These are phyloP conservation scores for Onygenales sp. DNA, from an alignment of 2,329 filamentous ascomycete genomes.

Conservation along the genomic window DNA sequence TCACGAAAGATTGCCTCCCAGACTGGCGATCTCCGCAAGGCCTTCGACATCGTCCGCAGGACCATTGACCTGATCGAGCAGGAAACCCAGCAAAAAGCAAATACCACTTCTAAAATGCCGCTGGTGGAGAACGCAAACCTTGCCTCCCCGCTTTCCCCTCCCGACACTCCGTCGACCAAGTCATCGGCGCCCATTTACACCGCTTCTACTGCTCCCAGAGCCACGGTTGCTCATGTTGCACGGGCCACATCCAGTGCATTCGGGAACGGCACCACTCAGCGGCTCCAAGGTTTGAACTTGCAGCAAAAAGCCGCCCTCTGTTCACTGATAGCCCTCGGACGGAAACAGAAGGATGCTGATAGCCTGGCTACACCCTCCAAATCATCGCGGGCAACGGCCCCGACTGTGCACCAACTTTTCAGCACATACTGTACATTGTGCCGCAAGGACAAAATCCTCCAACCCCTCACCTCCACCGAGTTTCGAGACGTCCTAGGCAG, in stretches of 20 bases:
- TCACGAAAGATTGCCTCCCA: conserved; percentile 91
- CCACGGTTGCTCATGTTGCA: conserved; percentile 82
- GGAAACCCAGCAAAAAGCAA: conserved; percentile 63
- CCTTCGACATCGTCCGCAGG: conserved; percentile 85
- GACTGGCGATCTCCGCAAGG: conserved; percentile 87
- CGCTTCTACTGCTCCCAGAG: conserved; percentile 71
- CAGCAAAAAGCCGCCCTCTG: conserved; percentile 96
- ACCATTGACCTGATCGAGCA: conserved; percentile 82
- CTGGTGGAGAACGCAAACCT: background rate
- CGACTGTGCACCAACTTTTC: conserved; percentile 75
- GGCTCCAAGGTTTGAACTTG: conserved; percentile 78
- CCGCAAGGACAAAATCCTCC: conserved; percentile 76
- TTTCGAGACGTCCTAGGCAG: conserved; percentile 89
- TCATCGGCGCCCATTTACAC: conserved; percentile 54
- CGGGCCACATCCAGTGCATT: conserved; percentile 84
- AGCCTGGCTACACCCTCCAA: conserved; percentile 50
- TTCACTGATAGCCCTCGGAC: conserved; percentile 77
- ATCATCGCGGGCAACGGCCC: conserved; percentile 48
- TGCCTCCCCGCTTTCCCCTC: conserved; percentile 46
- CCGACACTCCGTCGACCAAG: conserved; percentile 70
- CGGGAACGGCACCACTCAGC: conserved; percentile 75
- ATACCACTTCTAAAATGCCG: conserved; percentile 42
- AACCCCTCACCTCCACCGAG: conserved; percentile 81
- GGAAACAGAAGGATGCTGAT: conserved; percentile 33
- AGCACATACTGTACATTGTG: conserved; percentile 76